phyloP scores from a whole-genome alignment of 164 flowering plant species.

The Tetrastigma voinierianum region DNA sequence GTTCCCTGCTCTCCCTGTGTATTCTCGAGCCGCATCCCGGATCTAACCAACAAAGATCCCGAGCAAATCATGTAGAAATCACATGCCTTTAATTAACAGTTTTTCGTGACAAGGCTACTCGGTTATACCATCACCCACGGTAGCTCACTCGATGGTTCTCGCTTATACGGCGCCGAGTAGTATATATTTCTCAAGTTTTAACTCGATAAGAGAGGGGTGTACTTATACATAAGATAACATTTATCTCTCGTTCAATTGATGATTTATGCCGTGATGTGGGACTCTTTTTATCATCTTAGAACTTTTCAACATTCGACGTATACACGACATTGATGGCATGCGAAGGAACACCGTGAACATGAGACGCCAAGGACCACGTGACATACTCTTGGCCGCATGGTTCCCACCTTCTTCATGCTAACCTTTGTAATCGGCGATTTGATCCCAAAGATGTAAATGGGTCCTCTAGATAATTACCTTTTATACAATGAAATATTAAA shows the following conservation, averaged over 20 bases:
- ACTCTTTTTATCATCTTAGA: background rate
- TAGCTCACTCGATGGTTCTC: background rate
- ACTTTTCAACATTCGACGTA: constrained; percentile 38
- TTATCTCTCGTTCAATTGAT: background rate
- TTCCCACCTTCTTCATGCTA: no score
- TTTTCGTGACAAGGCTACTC: constrained; percentile 1
- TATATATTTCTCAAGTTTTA: no score
- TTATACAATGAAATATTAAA: no score
- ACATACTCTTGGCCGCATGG: no score
- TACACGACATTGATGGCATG: constrained; percentile 88
- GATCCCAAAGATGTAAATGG: no score
- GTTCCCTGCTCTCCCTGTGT: constrained; percentile 39
- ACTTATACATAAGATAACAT: no score
- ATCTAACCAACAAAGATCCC: constrained; percentile 98
- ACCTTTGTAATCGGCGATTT: no score
- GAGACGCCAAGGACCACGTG: no score
- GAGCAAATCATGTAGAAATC: constrained; percentile 88
- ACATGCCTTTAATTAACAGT: constrained; percentile 29
- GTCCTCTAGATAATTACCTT: no score
- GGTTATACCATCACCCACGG: background rate
- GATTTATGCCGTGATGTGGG: background rate
- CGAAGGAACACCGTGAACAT: constrained; percentile 69
- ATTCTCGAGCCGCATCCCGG: constrained; percentile 93
- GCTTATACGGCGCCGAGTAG: background rate
- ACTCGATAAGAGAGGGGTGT: no score